Percentiles rank a stretch among this genome's conserved stretches.
Conservation (phyloP, 129 eudicot genomes). For the Pittosporum tobira region DNA sequence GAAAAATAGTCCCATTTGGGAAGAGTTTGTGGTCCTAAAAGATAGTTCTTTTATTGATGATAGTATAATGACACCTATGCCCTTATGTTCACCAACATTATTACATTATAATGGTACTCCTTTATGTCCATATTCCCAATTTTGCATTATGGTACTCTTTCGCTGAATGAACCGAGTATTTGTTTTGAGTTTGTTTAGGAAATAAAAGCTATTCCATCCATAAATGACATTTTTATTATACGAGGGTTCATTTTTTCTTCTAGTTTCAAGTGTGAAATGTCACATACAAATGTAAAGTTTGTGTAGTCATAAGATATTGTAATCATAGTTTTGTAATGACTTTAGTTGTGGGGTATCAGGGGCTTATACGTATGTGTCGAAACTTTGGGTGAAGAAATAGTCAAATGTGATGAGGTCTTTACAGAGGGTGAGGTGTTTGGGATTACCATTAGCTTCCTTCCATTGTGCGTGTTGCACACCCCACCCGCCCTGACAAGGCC, state of each 20-base stretch:
- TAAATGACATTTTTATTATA: not conserved
- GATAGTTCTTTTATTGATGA: too few species aligned
- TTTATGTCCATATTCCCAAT: too few species aligned
- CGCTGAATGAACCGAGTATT: too few species aligned
- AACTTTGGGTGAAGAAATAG: conserved; percentile 81
- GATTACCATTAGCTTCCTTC: conserved; percentile 90
- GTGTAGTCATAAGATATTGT: not conserved
- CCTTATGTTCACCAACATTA: too few species aligned
- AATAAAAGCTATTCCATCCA: not conserved
- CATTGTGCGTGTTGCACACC: conserved; percentile 75
- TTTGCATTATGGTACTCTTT: too few species aligned
- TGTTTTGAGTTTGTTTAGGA: not conserved
- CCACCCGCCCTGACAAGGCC: conserved; percentile 88
- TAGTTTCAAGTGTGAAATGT: too few species aligned
- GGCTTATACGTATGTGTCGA: conserved; percentile 67
- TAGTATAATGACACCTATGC: too few species aligned
- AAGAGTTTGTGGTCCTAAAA: too few species aligned
- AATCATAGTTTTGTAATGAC: not conserved
- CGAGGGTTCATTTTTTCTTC: too few species aligned
- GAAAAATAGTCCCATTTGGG: too few species aligned
- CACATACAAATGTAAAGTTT: not conserved
- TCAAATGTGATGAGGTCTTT: conserved; percentile 78
- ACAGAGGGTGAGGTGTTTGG: conserved; percentile 79
- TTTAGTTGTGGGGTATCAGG: conserved; percentile 20
- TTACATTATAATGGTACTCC: too few species aligned